Percentiles rank a stretch among this genome's conserved stretches.
These are phyloP conservation scores for Zygosaccharomyces bisporus DNA, from an alignment of 805 yeast species.

Conservation along the genomic window DNA sequence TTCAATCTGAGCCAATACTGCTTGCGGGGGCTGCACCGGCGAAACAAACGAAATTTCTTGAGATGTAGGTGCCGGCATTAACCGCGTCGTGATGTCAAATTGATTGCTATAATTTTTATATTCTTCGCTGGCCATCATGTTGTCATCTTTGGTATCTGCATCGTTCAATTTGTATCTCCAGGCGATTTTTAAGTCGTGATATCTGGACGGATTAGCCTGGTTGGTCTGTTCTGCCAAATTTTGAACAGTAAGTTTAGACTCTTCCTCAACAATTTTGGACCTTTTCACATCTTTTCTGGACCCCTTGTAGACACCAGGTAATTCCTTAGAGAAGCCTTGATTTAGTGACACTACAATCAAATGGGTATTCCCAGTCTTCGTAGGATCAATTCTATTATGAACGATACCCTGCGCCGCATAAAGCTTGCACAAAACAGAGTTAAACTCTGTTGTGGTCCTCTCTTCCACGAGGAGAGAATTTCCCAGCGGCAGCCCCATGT, in stretches of 20 bases:
- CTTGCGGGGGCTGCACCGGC: slow-evolving; percentile 29
- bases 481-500: slow-evolving; percentile 85
- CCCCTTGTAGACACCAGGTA: slow-evolving; percentile 77
- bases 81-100: slow-evolving; percentile 72
- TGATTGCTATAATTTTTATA: slow-evolving; percentile 57
- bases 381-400: slow-evolving; percentile 48
- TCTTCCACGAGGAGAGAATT: slow-evolving; percentile 70
- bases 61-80: slow-evolving; percentile 62
- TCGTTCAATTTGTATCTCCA: slow-evolving; percentile 79
- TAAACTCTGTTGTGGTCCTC: slow-evolving; percentile 82
- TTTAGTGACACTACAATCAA: slow-evolving; percentile 60
- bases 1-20: slow-evolving; percentile 42
- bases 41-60: slow-evolving; percentile 59
- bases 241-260: slow-evolving; percentile 62
- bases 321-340: slow-evolving; percentile 56
- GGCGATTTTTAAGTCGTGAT: slow-evolving; percentile 72
- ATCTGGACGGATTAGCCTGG: slow-evolving; percentile 24
- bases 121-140: slow-evolving; percentile 26
- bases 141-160: slow-evolving; percentile 23
- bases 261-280: slow-evolving; percentile 51
- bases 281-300: slow-evolving; percentile 62
- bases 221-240: slow-evolving; percentile 46
- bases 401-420: slow-evolving; percentile 75
- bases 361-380: slow-evolving; percentile 46
- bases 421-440: slow-evolving; percentile 61